phyloP scores from a whole-genome alignment of 78 protist species.

The Cavenderia fasciculata region DNA sequence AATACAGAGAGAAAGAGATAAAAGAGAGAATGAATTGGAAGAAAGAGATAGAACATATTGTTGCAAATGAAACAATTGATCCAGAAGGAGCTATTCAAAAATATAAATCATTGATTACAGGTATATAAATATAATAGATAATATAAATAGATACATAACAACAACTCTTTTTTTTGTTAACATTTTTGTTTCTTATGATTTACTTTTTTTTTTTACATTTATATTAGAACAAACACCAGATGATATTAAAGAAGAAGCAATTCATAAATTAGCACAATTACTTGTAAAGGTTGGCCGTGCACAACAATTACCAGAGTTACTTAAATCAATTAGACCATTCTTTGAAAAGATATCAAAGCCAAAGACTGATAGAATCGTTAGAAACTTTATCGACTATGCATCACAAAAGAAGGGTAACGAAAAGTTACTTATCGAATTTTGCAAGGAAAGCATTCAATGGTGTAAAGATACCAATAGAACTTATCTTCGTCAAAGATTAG shows the following conservation, averaged over 20 bases:
- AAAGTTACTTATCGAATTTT: conserved; percentile 73
- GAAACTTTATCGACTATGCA: conserved; percentile 80
- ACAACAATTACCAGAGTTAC: conserved; percentile 31
- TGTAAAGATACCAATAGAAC: conserved; percentile 92
- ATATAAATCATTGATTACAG: conserved; percentile 7
- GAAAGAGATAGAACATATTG: conserved; percentile 19
- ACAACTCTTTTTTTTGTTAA: neutral
- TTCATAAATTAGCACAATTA: conserved; percentile 66
- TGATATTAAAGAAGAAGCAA: conserved; percentile 79
- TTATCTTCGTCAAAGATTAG: conserved; percentile 96
- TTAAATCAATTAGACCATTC: conserved; percentile 75
- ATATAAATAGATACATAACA: neutral
- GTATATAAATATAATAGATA: neutral
- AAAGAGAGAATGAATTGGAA: conserved; percentile 17
- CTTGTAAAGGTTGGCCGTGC: conserved; percentile 49
- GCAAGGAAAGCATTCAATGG: conserved; percentile 95
- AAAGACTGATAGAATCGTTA: conserved; percentile 94
- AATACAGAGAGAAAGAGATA: neutral
- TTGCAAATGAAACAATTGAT: neutral
- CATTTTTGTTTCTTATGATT: neutral
- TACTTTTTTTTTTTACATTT: neutral
- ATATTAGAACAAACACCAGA: conserved; percentile 45
- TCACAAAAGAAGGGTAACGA: conserved; percentile 54
- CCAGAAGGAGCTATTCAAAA: conserved; percentile 15
- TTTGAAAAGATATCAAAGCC: conserved; percentile 91